Base-by-base conservation (phyloP, 1,284 basidiomycete genomes). In the Sporisorium exsertum region DNA sequence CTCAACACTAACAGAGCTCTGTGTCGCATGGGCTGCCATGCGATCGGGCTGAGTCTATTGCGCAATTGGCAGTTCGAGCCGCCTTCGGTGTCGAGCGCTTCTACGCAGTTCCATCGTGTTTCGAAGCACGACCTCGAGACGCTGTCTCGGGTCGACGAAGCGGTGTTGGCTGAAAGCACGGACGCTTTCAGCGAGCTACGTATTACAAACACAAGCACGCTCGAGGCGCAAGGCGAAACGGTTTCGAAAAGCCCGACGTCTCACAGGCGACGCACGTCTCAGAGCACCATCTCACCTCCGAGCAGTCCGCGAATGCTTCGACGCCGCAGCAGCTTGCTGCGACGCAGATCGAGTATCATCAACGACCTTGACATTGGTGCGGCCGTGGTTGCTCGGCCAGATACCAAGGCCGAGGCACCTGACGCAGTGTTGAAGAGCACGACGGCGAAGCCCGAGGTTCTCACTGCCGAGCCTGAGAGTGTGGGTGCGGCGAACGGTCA, bases 21-120 rank as follows among this genome's bases (percentile, higher is more conserved):
- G 81, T 93, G 91, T 81, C 89, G 93, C 59, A 95, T 97, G 94
- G 95, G 96, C n/a, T 98, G 95, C 78, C 94, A 97, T 84, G 89
- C 90, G 5, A 87, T 98, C 15, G 95, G 94, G 3, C 88, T 97
- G 26, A 91, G 93, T 80, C 89, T 97, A 15, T 90, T 96, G 43
- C 90, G 90, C 26, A 92, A 92, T 0, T 97, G 95, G 95, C 92
- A 92, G 2, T 97, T 97, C 84, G 92, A 93, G 59, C 89, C 92
- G 52, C 93, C 94, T 1, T 83, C 85, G 24, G 77, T 60, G 87
- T 89, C 82, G 5, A 74, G 71, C 57, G 58, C 67, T 6, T 58
- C 70, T 24, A 71, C 71, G 13, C 49, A 55, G 15, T 77, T 72
- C 52, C 74, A 72, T 35, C 45, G 53, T 3, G 63, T 72, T 1